Conservation (phyloP, 768 basidiomycete species). For the Bullera alba region DNA sequence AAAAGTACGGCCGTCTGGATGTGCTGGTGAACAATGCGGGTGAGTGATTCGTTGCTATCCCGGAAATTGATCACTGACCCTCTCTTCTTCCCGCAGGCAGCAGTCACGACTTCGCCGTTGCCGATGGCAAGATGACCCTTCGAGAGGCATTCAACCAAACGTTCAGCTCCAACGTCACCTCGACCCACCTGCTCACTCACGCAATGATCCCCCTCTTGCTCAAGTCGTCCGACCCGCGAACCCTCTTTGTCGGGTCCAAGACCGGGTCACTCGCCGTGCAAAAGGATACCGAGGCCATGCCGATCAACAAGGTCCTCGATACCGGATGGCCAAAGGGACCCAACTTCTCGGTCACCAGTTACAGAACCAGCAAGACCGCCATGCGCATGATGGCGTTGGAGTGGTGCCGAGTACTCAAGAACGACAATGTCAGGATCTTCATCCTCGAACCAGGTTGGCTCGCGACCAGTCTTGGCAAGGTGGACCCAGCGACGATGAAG, state of each 20-base stretch:
- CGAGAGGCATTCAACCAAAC: conserved; percentile 12
- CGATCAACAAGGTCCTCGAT: conserved; percentile 7
- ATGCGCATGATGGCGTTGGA: conserved; percentile 31
- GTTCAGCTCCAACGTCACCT: conserved; percentile 20
- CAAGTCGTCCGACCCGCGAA: conserved; percentile 3
- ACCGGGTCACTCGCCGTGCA: conserved; percentile 4
- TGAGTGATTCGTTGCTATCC: neutral
- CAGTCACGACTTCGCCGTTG: neutral
- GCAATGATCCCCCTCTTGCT: conserved; percentile 19
- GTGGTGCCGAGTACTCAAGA: conserved; percentile 18
- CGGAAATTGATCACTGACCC: too few species aligned
- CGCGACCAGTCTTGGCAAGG: conserved; percentile 17
- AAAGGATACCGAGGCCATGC: neutral
- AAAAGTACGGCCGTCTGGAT: conserved; percentile 5
- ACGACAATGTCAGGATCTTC: conserved; percentile 23
- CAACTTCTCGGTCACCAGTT: conserved; percentile 5
- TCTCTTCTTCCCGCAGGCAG: neutral
- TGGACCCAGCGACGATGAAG: neutral
- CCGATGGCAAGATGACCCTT: conserved; percentile 1
- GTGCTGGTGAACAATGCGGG: conserved; percentile 13
- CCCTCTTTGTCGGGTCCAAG: conserved; percentile 19
- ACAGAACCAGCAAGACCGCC: conserved; percentile 22
- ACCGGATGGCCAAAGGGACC: conserved; percentile 16
- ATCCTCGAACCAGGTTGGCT: conserved; percentile 21
- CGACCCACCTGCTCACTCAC: conserved; percentile 18